Percentiles rank a stretch among this genome's conserved stretches.
These are phyloP conservation scores for Cyclotella cryptica DNA, from an alignment of 108 stramenopile genomes.

Conservation along the genomic window DNA sequence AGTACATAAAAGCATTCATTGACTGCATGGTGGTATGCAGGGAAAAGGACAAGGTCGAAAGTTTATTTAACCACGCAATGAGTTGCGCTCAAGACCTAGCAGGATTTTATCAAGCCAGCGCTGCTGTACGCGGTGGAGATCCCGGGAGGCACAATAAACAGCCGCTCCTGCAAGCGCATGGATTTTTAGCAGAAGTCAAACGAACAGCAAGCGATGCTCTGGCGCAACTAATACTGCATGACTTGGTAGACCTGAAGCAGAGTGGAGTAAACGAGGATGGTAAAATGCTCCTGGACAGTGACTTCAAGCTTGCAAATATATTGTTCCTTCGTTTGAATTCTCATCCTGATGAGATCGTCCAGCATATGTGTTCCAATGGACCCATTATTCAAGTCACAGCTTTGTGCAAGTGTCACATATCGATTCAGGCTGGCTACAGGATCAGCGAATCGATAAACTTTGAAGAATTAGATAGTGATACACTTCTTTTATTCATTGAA, in stretches of 20 bases:
- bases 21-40: constrained; percentile 60
- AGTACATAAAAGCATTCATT: constrained; percentile 78
- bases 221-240: constrained; percentile 63
- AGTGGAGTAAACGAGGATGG: constrained; percentile 43
- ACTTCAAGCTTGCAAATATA: constrained; percentile 67
- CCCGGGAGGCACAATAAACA: constrained; percentile 64
- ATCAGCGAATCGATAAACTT: constrained; percentile 37
- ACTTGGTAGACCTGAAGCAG: constrained; percentile 55
- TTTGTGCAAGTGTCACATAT: constrained; percentile 63
- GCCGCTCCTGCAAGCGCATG: constrained; percentile 48
- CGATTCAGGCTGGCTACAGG: constrained; percentile 49
- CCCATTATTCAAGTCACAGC: constrained; percentile 67
- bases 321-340: constrained; percentile 80
- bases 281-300: constrained; percentile 26
- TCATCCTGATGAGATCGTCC: constrained; percentile 54
- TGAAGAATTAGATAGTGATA: constrained; percentile 35
- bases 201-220: constrained; percentile 65
- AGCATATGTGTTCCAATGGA: constrained; percentile 41
- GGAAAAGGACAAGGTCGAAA: constrained; percentile 62
- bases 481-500: constrained; percentile 41
- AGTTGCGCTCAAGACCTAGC: constrained; percentile 72
- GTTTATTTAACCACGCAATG: constrained; percentile 57
- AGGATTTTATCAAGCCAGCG: constrained; percentile 76
- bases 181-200: constrained; percentile 66
- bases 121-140: constrained; percentile 51